Base-by-base conservation (phyloP, 1,139 yeast genomes). In the Geotrichum cucujoidarum region DNA sequence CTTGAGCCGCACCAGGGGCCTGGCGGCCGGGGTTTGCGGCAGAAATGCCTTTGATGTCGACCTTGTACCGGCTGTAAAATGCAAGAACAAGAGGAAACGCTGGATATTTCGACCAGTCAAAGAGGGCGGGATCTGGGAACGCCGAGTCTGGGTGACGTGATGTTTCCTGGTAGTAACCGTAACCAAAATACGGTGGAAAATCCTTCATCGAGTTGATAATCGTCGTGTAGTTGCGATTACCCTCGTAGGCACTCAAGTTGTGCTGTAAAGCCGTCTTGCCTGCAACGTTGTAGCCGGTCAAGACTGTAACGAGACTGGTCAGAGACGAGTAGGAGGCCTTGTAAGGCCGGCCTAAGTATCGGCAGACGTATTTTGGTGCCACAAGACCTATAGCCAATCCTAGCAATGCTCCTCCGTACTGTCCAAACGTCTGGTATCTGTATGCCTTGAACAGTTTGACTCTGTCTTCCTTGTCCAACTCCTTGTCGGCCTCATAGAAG, bases 61-160 rank as follows among this genome's bases (percentile, higher is more conserved):
- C 36, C 2, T 43, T 31, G 34, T 47, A 47, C 40, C 44, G 42
- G 13, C 43, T 36, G 29, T 29, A 47, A 14, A 38, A 29, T 14
- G 42, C 40, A 16, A 47, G 29, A 13, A 40, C 37, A 16, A 47
- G 32, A 6, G 50, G 50, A 27, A 47, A 47, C 4, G 50, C 32
- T 3, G 50, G 50, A 34, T 47, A 47, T 25, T 27, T 39, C 16
- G 24, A 38, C 50, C 50, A 47, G 34, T 47, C 47, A 40, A 47
- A 35, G 35, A 43, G 43, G 17, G 47, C 35, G 6, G 50, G 50
- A 21, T 47, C 50, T 6, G 50, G 50, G 29, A 47, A 40, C 24
- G 47, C 22, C 10, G 50, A 47, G 14, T 43, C 45, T 2, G 50
- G 50, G 17, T 45, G 17, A 22, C 42, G 36, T 8, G 40, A 11